Percentiles rank a stretch among this genome's conserved stretches.
phyloP scores from a whole-genome alignment of 2,329 filamentous ascomycete genomes.

The Fusarium heterosporum region DNA sequence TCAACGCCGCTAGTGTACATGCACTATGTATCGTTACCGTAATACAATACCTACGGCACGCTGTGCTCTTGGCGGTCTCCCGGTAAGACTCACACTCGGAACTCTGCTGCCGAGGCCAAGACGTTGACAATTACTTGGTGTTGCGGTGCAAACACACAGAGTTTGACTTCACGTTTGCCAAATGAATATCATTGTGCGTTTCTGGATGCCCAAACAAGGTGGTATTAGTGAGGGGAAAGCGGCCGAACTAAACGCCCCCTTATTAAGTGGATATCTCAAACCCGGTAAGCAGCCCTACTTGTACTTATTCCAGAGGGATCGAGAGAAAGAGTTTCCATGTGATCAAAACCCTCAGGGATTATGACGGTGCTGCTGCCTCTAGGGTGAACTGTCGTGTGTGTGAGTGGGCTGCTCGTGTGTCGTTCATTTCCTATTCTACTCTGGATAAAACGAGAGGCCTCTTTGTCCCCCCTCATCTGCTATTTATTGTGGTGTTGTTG shows the following conservation, averaged over 20 bases:
- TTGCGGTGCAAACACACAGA: background rate
- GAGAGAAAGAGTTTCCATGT: constrained; percentile 38
- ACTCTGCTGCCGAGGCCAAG: constrained; percentile 37
- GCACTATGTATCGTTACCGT: background rate
- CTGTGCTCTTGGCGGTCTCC: constrained; percentile 20
- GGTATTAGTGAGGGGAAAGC: constrained; percentile 46
- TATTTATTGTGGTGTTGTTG: background rate
- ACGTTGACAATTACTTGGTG: constrained; percentile 8
- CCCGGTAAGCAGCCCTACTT: constrained; percentile 36
- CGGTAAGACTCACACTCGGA: constrained; percentile 36
- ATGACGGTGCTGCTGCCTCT: constrained; percentile 20
- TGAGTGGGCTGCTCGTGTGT: constrained; percentile 35
- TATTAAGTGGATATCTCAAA: constrained; percentile 40
- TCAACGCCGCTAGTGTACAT: constrained; percentile 18
- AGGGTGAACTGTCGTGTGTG: constrained; percentile 23
- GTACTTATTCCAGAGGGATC: constrained; percentile 25
- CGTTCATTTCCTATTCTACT: constrained; percentile 26
- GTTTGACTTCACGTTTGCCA: constrained; percentile 10
- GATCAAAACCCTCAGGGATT: constrained; percentile 35
- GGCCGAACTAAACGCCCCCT: constrained; percentile 34
- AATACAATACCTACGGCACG: background rate
- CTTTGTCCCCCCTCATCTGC: constrained; percentile 24
- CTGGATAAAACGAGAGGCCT: constrained; percentile 33
- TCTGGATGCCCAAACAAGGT: constrained; percentile 45
- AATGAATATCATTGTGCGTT: constrained; percentile 20